Conservation (phyloP, 1,139 yeast genomes). For the Komagataea norvegica region DNA sequence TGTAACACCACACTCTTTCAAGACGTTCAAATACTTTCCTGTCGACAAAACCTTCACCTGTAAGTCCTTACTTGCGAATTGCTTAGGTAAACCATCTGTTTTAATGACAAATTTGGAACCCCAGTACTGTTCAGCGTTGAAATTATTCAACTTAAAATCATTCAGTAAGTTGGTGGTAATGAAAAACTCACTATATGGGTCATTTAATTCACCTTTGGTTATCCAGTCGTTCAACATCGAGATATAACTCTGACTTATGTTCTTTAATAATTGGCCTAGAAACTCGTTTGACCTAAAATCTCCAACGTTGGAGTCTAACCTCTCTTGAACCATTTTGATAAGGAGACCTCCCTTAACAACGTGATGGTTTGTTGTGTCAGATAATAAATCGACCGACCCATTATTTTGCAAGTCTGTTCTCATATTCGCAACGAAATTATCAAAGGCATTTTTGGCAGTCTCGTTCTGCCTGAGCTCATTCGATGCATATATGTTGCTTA, state of each 20-base stretch:
- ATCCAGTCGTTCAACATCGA: conserved; percentile 76
- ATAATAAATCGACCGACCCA: conserved; percentile 42
- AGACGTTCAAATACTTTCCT: conserved; percentile 79
- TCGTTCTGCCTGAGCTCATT: conserved; percentile 30
- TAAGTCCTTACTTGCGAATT: conserved; percentile 49
- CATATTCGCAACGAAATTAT: conserved; percentile 36
- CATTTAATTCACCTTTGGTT: conserved; percentile 65
- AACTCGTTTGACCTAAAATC: conserved; percentile 55
- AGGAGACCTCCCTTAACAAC: conserved; percentile 68
- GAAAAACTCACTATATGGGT: conserved; percentile 80
- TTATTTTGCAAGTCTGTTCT: conserved; percentile 39
- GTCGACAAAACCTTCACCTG: conserved; percentile 69
- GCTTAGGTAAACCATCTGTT: conserved; percentile 70
- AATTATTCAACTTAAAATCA: conserved; percentile 37
- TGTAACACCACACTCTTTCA: conserved; percentile 39
- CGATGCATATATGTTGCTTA: conserved; percentile 41
- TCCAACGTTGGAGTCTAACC: conserved; percentile 58
- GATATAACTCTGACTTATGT: conserved; percentile 62
- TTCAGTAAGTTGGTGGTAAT: conserved; percentile 39
- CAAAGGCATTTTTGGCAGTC: conserved; percentile 24
- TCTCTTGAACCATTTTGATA: conserved; percentile 54
- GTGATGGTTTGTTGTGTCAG: conserved; percentile 50
- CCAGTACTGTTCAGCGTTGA: conserved; percentile 77
- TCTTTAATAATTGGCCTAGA: conserved; percentile 47
- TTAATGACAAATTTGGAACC: conserved; percentile 74